These are phyloP conservation scores for Silybum marianum DNA, from an alignment of 129 eudicot species.

Conservation along the genomic window DNA sequence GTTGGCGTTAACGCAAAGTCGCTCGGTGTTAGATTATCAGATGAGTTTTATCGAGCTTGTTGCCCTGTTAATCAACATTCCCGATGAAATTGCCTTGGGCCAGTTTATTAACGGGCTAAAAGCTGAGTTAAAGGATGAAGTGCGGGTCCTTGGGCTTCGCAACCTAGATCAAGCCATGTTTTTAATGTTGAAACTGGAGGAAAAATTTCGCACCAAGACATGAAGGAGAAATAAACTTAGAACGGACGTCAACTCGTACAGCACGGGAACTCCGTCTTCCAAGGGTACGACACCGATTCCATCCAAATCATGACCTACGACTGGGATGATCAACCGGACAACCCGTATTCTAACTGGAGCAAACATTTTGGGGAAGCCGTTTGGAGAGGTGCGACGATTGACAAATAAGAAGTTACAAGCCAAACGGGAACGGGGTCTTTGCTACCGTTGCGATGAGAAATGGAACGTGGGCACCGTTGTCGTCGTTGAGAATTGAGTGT, in stretches of 20 bases:
- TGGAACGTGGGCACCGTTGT: background rate
- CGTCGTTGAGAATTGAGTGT: background rate
- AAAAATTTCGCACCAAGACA: background rate
- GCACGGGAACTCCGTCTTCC: background rate
- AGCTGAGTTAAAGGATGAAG: background rate
- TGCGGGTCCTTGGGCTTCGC: background rate
- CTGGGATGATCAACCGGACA: background rate
- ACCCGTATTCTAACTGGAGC: background rate
- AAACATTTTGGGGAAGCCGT: background rate
- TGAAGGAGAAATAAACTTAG: background rate
- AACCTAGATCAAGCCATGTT: background rate
- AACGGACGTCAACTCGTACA: background rate
- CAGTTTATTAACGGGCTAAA: background rate
- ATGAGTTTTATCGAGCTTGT: background rate
- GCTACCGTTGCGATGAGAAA: background rate
- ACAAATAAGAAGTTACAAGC: background rate
- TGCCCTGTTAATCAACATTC: background rate
- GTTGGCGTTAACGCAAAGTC: background rate
- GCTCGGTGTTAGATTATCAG: background rate
- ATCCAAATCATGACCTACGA: background rate
- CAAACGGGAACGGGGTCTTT: background rate
- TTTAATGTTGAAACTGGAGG: background rate
- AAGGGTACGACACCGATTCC: background rate
- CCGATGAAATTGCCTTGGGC: background rate
- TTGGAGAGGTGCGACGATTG: background rate